Conservation (phyloP, 345 rosid genomes). For the Laguncularia racemosa region DNA sequence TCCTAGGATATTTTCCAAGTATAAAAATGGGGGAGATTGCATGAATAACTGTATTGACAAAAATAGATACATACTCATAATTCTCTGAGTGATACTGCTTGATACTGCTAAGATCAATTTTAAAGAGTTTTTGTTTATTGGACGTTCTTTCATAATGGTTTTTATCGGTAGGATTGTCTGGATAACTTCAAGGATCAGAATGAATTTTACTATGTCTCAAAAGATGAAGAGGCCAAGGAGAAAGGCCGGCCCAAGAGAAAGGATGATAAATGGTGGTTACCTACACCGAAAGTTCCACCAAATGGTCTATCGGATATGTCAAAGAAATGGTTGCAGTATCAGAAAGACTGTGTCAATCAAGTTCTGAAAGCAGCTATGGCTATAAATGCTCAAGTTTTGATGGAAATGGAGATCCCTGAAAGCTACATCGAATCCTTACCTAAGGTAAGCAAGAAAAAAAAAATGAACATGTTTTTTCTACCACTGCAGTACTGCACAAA, state of each 20-base stretch:
- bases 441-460: not conserved
- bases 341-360: slow-evolving; percentile 81
- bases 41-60: no score
- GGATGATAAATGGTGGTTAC: slow-evolving; percentile 95
- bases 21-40: no score
- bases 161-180: slow-evolving; percentile 49
- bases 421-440: slow-evolving; percentile 66
- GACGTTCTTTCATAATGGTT: not conserved
- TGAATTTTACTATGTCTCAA: slow-evolving; percentile 62
- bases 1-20: no score
- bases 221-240: slow-evolving; percentile 57
- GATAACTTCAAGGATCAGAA: slow-evolving; percentile 69
- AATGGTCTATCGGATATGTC: slow-evolving; percentile 64
- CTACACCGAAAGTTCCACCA: slow-evolving; percentile 65
- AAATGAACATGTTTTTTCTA: no score
- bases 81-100: no score
- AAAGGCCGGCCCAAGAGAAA: slow-evolving; percentile 38
- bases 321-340: slow-evolving; percentile 65
- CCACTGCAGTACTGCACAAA: no score
- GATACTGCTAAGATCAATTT: no score
- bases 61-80: no score
- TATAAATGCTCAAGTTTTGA: slow-evolving; percentile 74
- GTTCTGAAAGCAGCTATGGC: slow-evolving; percentile 97
- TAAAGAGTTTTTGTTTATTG: no score
- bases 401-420: slow-evolving; percentile 88